Percentiles rank a stretch among this genome's conserved stretches.
phyloP scores from a whole-genome alignment of 371 early-diverging fungal genomes.

The Dichotomocladium elegans region DNA sequence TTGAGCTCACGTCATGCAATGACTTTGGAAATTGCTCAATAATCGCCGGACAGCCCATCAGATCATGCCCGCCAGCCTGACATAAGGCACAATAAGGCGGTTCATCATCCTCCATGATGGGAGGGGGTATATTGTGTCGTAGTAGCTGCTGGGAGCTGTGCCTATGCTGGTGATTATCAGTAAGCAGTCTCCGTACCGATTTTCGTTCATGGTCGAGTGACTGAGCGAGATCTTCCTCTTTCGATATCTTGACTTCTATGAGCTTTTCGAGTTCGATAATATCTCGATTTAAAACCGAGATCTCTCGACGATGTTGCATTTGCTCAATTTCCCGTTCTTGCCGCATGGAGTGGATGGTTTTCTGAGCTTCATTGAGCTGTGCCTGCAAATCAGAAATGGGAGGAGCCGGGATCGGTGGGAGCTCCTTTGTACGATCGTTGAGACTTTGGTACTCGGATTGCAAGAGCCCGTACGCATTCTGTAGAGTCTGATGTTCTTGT shows the following conservation, averaged over 20 bases:
- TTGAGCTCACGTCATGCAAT: no score
- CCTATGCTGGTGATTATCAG: slow-evolving; percentile 28
- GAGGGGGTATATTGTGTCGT: neutral
- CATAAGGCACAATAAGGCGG: slow-evolving; percentile 56
- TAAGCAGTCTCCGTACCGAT: slow-evolving; percentile 35
- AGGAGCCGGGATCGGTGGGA: neutral
- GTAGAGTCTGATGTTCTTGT: neutral
- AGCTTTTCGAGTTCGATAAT: slow-evolving; percentile 54
- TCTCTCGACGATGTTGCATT: slow-evolving; percentile 51
- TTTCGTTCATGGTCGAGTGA: slow-evolving; percentile 36
- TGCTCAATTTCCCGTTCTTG: slow-evolving; percentile 12
- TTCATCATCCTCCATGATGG: slow-evolving; percentile 1
- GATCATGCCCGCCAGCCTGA: slow-evolving; percentile 53
- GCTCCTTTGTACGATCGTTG: neutral
- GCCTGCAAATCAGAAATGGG: slow-evolving; percentile 10
- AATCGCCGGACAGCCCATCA: slow-evolving; percentile 45
- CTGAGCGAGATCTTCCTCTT: slow-evolving; percentile 60
- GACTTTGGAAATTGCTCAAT: neutral
- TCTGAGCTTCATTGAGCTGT: neutral
- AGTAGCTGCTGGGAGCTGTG: neutral
- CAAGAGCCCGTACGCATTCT: neutral
- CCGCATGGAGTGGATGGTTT: neutral
- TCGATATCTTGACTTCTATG: slow-evolving; percentile 65
- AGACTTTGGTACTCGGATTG: neutral
- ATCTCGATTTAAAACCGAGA: slow-evolving; percentile 52